A percentile compares a stretch with the other conserved stretches of the same genome.
Evolutionary conservation across 1,284 basidiomycete species (phyloP).

Genomic region (Pseudozyma sp.): DNA sequence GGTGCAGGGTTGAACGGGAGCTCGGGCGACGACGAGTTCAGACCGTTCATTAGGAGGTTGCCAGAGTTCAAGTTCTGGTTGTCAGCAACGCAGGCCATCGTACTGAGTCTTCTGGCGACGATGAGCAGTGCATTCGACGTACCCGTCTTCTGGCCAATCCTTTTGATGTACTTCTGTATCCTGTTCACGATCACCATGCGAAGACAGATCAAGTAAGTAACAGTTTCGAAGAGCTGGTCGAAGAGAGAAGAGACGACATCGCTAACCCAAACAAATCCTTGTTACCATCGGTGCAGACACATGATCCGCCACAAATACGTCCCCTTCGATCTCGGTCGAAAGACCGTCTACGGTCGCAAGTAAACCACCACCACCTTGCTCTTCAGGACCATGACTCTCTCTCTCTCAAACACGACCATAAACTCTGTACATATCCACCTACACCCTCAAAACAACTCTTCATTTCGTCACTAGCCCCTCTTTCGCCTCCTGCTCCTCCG

Average conservation of each 20-base stretch:
- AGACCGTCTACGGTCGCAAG: conserved; percentile 70
- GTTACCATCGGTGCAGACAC: conserved; percentile 77
- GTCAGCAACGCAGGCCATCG: conserved; percentile 87
- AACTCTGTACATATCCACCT: background rate
- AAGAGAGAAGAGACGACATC: background rate
- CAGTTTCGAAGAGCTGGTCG: background rate
- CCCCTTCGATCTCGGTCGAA: conserved; percentile 90
- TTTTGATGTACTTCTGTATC: conserved; percentile 79
- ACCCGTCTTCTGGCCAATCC: conserved; percentile 97
- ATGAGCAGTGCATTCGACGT: conserved; percentile 78
- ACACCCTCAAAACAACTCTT: background rate
- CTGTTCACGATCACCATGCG: conserved; percentile 70
- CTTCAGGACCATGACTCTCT: background rate
- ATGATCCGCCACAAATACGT: conserved; percentile 96
- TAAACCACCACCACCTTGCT: conserved; percentile 12
- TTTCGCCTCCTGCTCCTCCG: background rate
- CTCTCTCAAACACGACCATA: conserved; percentile 4
- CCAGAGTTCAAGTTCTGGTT: conserved; percentile 95
- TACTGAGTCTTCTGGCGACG: conserved; percentile 77
- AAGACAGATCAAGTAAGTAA: conserved; percentile 69
- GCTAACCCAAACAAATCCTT: too few species aligned
- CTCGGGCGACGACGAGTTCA: conserved; percentile 63
- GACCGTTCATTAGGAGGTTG: conserved; percentile 91
- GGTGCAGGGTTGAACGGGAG: conserved; percentile 23
- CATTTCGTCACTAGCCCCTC: background rate